Conservation (phyloP, 2,329 filamentous ascomycete genomes). For the Xenoacremonium recifei region DNA sequence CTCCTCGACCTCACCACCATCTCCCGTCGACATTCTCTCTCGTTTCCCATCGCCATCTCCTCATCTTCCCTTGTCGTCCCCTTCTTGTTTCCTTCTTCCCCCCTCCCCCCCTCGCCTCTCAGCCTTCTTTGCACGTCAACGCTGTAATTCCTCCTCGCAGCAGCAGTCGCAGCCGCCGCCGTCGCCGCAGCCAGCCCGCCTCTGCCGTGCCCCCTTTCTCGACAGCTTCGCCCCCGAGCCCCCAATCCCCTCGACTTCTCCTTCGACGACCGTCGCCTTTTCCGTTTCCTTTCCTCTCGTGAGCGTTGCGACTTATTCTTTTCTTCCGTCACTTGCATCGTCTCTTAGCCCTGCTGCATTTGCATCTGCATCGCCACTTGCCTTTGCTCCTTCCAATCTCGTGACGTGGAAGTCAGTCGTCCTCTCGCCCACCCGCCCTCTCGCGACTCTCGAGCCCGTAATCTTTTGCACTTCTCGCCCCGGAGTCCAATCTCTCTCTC, state of each 20-base stretch:
- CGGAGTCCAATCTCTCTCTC: constrained; percentile 5
- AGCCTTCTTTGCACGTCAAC: constrained; percentile 17
- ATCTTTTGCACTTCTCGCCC: constrained; percentile 17
- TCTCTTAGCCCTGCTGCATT: constrained; percentile 23
- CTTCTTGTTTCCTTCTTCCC: constrained; percentile 29
- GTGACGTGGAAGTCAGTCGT: constrained; percentile 26
- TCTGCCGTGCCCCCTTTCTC: constrained; percentile 33
- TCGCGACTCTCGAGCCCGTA: constrained; percentile 22
- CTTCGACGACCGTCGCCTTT: no score
- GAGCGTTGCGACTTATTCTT: constrained; percentile 28
- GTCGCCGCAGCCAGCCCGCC: no score
- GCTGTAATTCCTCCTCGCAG: no score
- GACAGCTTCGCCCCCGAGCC: constrained; percentile 22
- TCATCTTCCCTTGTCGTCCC: constrained; percentile 19
- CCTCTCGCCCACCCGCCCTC: constrained; percentile 20
- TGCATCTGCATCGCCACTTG: constrained; percentile 24
- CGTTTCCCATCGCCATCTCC: constrained; percentile 26
- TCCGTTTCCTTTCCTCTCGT: constrained; percentile 20
- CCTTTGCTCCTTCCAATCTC: constrained; percentile 24
- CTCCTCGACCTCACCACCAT: constrained; percentile 26
- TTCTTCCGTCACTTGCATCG: constrained; percentile 23
- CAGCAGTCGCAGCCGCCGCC: no score
- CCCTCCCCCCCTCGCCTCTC: constrained; percentile 25
- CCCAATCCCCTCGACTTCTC: constrained; percentile 14
- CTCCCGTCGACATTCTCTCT: constrained; percentile 13